Conservation (phyloP, 352 stramenopile genomes). For the Aphanomyces astaci region DNA sequence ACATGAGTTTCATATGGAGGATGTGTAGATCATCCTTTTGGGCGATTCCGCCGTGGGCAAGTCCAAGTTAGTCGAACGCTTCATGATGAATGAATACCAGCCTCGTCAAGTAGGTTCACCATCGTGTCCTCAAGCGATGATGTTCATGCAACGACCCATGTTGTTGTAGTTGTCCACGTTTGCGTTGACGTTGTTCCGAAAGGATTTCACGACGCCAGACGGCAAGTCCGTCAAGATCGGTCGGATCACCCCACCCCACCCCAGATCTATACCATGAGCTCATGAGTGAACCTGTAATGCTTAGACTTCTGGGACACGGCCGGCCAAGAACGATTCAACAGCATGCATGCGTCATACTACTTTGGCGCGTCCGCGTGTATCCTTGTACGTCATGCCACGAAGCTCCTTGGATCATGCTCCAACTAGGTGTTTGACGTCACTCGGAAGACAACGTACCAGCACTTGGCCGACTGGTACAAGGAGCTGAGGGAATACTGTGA, state of each 20-base stretch:
- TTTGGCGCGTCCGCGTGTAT: slow-evolving; percentile 92
- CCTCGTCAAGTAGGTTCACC: slow-evolving; percentile 52
- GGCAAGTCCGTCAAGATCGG: slow-evolving; percentile 54
- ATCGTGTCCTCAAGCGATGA: neutral
- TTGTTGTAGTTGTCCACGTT: slow-evolving; percentile 88
- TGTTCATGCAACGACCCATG: too few relatives aligned
- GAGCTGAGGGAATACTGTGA: slow-evolving; percentile 91
- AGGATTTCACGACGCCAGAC: slow-evolving; percentile 83
- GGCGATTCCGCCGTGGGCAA: slow-evolving; percentile 93
- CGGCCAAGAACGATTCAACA: slow-evolving; percentile 92
- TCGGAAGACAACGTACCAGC: slow-evolving; percentile 92
- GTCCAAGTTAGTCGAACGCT: slow-evolving; percentile 93
- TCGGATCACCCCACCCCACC: slow-evolving; percentile 28
- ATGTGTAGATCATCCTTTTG: slow-evolving; percentile 84
- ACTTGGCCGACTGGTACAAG: slow-evolving; percentile 87
- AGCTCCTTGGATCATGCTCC: neutral
- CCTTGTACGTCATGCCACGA: slow-evolving; percentile 35
- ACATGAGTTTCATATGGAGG: neutral
- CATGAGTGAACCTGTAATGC: neutral
- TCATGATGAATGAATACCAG: slow-evolving; percentile 95
- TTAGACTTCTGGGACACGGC: slow-evolving; percentile 95
- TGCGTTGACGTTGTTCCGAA: slow-evolving; percentile 90
- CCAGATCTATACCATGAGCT: neutral
- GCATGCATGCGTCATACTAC: slow-evolving; percentile 95
- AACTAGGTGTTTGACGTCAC: slow-evolving; percentile 91